Evolutionary conservation across 2,329 filamentous ascomycete species (phyloP).

Genomic region (Cladophialophora yegresii): DNA sequence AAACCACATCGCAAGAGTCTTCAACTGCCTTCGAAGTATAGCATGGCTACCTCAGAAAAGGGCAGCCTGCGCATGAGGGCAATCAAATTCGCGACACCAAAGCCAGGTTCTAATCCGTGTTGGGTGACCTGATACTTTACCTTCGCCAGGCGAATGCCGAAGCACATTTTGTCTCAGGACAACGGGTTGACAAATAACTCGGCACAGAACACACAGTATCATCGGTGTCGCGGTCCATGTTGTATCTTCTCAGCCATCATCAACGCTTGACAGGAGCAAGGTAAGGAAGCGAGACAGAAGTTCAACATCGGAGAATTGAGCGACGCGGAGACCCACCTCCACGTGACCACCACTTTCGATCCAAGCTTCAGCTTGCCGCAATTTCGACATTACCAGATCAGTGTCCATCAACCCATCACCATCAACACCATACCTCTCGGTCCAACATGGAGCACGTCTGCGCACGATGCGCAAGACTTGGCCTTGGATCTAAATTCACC

Average conservation of each 20-base stretch:
- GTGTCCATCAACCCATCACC: background rate
- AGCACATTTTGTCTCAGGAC: background rate
- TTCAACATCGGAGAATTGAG: background rate
- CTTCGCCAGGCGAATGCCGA: background rate
- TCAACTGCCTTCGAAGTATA: background rate
- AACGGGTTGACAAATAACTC: background rate
- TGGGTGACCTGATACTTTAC: background rate
- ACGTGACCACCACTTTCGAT: slow-evolving; percentile 14
- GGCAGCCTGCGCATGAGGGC: background rate
- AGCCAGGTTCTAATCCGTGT: slow-evolving; percentile 4
- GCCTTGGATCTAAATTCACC: slow-evolving; percentile 11
- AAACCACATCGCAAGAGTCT: background rate
- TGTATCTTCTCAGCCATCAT: background rate
- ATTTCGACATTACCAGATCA: background rate
- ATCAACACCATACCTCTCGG: background rate
- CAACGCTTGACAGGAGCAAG: background rate
- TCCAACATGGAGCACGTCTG: slow-evolving; percentile 24
- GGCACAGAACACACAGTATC: background rate
- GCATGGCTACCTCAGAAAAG: background rate
- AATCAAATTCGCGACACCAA: slow-evolving; percentile 5
- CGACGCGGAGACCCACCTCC: background rate
- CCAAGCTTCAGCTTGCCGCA: slow-evolving; percentile 2
- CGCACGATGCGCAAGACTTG: slow-evolving; percentile 23
- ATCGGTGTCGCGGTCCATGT: background rate
- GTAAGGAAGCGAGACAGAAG: background rate